phyloP scores from a whole-genome alignment of 345 rosid species.

The Linum usitatissimum region DNA sequence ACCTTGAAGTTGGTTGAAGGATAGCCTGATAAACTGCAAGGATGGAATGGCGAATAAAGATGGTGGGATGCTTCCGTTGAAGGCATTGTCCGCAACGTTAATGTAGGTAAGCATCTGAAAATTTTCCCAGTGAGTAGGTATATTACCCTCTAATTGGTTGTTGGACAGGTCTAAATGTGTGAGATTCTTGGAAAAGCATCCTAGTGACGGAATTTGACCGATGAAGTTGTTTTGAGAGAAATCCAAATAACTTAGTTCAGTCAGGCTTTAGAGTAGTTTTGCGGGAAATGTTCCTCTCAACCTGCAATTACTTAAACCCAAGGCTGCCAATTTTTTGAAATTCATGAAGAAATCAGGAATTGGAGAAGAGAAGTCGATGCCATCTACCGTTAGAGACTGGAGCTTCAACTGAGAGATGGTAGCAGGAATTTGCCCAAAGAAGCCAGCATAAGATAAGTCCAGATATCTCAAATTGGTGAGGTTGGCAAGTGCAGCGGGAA shows the following conservation, averaged over 20 bases:
- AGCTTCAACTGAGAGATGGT: slow-evolving; percentile 16
- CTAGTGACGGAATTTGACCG: not conserved
- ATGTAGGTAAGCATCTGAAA: not conserved
- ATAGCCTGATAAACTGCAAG: slow-evolving; percentile 5
- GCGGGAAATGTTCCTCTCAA: too few relatives aligned
- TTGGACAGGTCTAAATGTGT: slow-evolving; percentile 2
- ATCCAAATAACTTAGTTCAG: slow-evolving; percentile 6
- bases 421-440: slow-evolving; percentile 27
- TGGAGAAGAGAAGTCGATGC: too few relatives aligned
- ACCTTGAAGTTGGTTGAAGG: not conserved
- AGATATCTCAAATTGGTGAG: slow-evolving; percentile 4
- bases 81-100: not conserved
- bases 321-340: too few relatives aligned
- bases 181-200: not conserved
- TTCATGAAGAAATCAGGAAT: too few relatives aligned
- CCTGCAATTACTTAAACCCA: too few relatives aligned
- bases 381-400: too few relatives aligned
- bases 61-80: slow-evolving; percentile 17
- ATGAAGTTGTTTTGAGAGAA: slow-evolving; percentile 1
- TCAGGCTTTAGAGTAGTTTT: slow-evolving; percentile 11
- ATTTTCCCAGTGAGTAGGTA: slow-evolving; percentile 1
- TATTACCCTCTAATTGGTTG: slow-evolving; percentile 9
- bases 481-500: not conserved
- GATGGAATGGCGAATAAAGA: slow-evolving; percentile 18
- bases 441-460: slow-evolving; percentile 23